phyloP scores from a whole-genome alignment of 2,329 filamentous ascomycete species.

The Aspergillus proliferans region DNA sequence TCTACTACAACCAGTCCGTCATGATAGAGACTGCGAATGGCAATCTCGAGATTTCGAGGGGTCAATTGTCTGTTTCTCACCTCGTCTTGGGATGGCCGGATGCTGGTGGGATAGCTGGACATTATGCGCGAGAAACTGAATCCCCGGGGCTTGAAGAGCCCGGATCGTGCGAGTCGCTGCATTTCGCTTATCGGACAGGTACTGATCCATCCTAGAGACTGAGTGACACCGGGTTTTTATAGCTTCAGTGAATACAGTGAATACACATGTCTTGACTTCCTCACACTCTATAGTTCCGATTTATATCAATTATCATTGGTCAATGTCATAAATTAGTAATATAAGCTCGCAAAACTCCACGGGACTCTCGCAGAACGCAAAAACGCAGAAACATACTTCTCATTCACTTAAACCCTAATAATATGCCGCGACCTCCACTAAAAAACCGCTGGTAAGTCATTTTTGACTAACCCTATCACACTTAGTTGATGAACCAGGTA shows the following conservation, averaged over 20 bases:
- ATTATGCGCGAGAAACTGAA: background rate
- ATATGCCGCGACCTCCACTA: background rate
- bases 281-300: no score
- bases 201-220: background rate
- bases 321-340: background rate
- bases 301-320: background rate
- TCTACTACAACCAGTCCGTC: conserved; percentile 55
- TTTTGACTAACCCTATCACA: background rate
- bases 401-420: background rate
- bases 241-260: background rate
- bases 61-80: conserved; percentile 33
- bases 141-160: background rate
- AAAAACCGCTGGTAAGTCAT: background rate
- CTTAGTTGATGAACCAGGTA: background rate
- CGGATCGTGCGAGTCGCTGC: background rate
- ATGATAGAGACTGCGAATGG: conserved; percentile 45
- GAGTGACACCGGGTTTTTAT: background rate
- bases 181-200: background rate
- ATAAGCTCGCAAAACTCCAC: background rate
- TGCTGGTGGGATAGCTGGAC: conserved; percentile 22
- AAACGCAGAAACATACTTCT: background rate
- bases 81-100: conserved; percentile 40
- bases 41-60: conserved; percentile 50
- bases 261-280: no score
- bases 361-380: background rate